Conservation (phyloP, 1,284 basidiomycete genomes). For the Bjerkandera adusta region DNA sequence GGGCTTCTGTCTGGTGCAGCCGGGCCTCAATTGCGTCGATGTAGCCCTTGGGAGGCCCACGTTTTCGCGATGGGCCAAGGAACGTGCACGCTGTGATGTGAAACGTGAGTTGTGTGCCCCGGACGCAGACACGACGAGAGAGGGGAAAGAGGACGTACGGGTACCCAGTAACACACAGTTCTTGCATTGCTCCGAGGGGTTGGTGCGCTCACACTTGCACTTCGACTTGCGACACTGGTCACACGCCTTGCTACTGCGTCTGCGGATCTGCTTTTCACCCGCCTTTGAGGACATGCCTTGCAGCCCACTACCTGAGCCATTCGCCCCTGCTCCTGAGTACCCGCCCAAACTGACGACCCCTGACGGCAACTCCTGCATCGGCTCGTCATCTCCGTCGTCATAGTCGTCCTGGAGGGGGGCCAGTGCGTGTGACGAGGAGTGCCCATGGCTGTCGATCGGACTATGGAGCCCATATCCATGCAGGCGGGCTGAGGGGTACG, state of each 20-base stretch:
- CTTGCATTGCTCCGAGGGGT: slow-evolving; percentile 58
- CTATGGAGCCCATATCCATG: slow-evolving; percentile 22
- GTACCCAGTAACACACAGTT: slow-evolving; percentile 72
- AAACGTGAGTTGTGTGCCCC: not conserved
- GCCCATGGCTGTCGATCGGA: slow-evolving; percentile 22
- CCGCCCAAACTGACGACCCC: slow-evolving; percentile 16
- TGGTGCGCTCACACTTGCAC: slow-evolving; percentile 70
- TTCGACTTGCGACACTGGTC: slow-evolving; percentile 82
- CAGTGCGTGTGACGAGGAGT: slow-evolving; percentile 21
- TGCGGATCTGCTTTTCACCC: slow-evolving; percentile 52
- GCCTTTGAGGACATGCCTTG: slow-evolving; percentile 24
- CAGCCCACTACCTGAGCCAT: slow-evolving; percentile 13
- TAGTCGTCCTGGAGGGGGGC: slow-evolving; percentile 32
- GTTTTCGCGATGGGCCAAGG: slow-evolving; percentile 77
- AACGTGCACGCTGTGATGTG: slow-evolving; percentile 66
- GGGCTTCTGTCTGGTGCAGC: slow-evolving; percentile 82
- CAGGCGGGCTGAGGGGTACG: slow-evolving; percentile 25
- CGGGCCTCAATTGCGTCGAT: slow-evolving; percentile 89
- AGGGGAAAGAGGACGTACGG: slow-evolving; percentile 39
- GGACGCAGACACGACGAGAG: not conserved
- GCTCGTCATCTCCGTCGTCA: slow-evolving; percentile 36
- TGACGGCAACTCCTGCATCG: slow-evolving; percentile 29
- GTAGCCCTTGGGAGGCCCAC: slow-evolving; percentile 85
- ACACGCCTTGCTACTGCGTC: slow-evolving; percentile 75
- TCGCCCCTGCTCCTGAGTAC: slow-evolving; percentile 20